Evolutionary conservation across 768 basidiomycete genomes (phyloP), one percentile per base, ranked within the genome.

Genomic region (Tephrocybe sp.): DNA sequence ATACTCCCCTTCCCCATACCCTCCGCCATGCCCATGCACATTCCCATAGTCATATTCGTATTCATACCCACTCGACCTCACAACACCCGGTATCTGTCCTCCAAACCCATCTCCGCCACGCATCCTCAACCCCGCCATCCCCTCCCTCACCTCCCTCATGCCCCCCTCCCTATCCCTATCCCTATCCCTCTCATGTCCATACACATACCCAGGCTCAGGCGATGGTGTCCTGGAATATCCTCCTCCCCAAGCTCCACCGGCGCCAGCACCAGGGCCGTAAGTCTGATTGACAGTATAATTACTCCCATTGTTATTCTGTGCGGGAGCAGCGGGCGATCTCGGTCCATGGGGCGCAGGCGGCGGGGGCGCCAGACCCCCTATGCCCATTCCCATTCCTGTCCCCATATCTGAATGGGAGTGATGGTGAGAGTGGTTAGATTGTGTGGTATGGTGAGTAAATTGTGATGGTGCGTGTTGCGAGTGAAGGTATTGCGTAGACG

Each of bases 201-300:
- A n/a, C n/a, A n/a, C 57, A 15, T 51, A 58, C 6, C 60, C 62
- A 30, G 36, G 36, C 44, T 44, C 39, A 21, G 82, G 89, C 8
- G 89, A 89, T 11, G 91, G 87, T 16, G 87, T 84, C 22, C 86
- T 76, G 11, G 89, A 86, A n/a, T n/a, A n/a, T n/a, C n/a, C n/a
- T n/a, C n/a, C n/a, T n/a, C n/a, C n/a, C n/a, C n/a, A n/a, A n/a
- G n/a, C n/a, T n/a, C n/a, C n/a, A n/a, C n/a, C n/a, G n/a, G n/a
- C n/a, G n/a, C n/a, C n/a, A n/a, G n/a, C n/a, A n/a, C n/a, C n/a
- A n/a, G n/a, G n/a, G n/a, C n/a, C n/a, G n/a, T n/a, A n/a, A n/a
- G n/a, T n/a, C n/a, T n/a, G n/a, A n/a, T n/a, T n/a, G 7, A 76
- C 42, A 9, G 37, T 52, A 26, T 44, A 44, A 21, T 21, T 25